Evolutionary conservation across 2,329 filamentous ascomycete species (phyloP).

Genomic region (Pseudogymnoascus sp.): DNA sequence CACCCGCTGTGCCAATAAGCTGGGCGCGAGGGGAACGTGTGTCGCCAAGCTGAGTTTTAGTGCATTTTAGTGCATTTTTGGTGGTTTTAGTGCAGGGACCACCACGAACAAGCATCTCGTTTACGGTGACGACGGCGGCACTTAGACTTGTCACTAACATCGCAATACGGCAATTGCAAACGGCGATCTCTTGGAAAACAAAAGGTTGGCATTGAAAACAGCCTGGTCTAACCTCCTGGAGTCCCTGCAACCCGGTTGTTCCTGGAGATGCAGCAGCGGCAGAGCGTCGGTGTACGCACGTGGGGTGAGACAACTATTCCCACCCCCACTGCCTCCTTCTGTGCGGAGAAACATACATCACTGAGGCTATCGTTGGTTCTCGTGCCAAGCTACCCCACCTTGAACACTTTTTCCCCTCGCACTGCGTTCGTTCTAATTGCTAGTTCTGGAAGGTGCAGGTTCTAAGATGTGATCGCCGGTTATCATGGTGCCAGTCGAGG

Average conservation of each 20-base stretch:
- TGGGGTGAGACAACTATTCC: not conserved
- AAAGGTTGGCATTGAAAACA: not conserved
- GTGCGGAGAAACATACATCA: slow-evolving; percentile 2
- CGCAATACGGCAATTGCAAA: not conserved
- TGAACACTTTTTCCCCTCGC: not conserved
- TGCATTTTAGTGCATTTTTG: not conserved
- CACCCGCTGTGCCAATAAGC: slow-evolving; percentile 4
- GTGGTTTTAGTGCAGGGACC: not conserved
- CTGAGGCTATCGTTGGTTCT: not conserved
- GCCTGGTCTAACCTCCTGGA: not conserved
- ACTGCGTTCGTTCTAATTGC: not conserved
- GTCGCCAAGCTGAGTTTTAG: not conserved
- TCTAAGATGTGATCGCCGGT: not conserved
- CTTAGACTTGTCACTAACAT: not conserved
- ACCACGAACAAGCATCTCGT: slow-evolving; percentile 2
- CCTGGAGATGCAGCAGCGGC: not conserved
- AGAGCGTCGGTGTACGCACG: not conserved
- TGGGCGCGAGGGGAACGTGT: not conserved
- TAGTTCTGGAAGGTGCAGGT: not conserved
- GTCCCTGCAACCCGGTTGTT: not conserved
- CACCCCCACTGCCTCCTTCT: not conserved
- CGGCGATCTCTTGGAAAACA: not conserved
- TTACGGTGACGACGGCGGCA: not conserved
- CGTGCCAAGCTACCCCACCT: not conserved
- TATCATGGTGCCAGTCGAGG: not conserved